A percentile compares a stretch with the other conserved stretches of the same genome.
Evolutionary conservation across 805 yeast species (phyloP).

Genomic region (Wickerhamomyces strasburgensis): DNA sequence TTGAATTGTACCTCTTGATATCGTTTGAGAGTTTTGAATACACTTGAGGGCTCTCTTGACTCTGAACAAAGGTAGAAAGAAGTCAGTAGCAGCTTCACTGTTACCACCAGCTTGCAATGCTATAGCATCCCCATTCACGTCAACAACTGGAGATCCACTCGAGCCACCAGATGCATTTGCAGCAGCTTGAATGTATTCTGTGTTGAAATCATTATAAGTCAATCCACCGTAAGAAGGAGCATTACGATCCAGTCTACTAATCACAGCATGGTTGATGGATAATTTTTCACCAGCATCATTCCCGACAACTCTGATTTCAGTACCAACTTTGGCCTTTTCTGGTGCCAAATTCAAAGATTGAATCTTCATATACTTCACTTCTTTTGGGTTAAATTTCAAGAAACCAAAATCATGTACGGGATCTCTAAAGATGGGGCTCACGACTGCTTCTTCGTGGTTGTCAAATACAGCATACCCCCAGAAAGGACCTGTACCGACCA

Average conservation of each 20-base stretch:
- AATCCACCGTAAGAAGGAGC: constrained; percentile 90
- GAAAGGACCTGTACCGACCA: constrained; percentile 94
- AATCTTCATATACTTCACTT: constrained; percentile 69
- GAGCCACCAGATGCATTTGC: constrained; percentile 96
- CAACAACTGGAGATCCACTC: constrained; percentile 94
- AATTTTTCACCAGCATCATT: constrained; percentile 95
- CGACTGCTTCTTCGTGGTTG: constrained; percentile 90
- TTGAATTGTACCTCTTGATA: constrained; percentile 89
- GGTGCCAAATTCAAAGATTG: constrained; percentile 67
- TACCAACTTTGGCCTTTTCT: constrained; percentile 82
- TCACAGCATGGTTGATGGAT: constrained; percentile 81
- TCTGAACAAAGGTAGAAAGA: constrained; percentile 80
- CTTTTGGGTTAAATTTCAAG: constrained; percentile 66
- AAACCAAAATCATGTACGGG: constrained; percentile 96
- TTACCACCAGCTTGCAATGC: constrained; percentile 95
- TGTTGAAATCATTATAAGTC: constrained; percentile 88
- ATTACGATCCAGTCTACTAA: constrained; percentile 76
- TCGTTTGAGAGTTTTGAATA: constrained; percentile 50
- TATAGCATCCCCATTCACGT: constrained; percentile 79
- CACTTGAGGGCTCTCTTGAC: constrained; percentile 78
- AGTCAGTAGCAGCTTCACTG: constrained; percentile 88
- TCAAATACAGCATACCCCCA: constrained; percentile 89
- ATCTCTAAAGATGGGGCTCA: constrained; percentile 81
- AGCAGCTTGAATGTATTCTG: constrained; percentile 93
- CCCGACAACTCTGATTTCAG: constrained; percentile 92